Base-by-base conservation (phyloP, 345 rosid species). In the Lenwebbia sp. region DNA sequence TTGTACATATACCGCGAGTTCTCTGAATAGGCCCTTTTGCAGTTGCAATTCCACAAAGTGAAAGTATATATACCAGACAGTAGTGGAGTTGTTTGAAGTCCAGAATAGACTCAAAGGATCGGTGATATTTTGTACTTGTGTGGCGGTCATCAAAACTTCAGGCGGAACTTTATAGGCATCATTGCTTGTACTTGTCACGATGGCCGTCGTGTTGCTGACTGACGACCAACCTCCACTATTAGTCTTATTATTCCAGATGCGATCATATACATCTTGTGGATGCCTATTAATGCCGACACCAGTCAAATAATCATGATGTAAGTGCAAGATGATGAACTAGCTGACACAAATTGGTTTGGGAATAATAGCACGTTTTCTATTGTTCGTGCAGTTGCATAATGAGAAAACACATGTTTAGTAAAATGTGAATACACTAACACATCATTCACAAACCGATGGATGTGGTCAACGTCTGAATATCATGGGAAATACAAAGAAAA, bases 31-130 rank as follows among this genome's bases (percentile, higher is more conserved):
- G 3, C 9, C 88, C 88, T 81, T 26, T 76, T 6, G 30, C 23
- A 62, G 83, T 85, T 84, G 88, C 30, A 49, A 83, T 89, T 89
- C 97, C 23, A 52, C 70, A 19, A 83, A 86, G 11, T 86, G 85
- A 0, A 13, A 83, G 23, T 86, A 54, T 0, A 83, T 5, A 22
- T 0, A 65, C 85, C 83, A 70, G 17, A 10, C 33, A 3, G 2
- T 13, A 2, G 83, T 41, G 33, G 74, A 26, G 28, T 83, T 33
- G 1, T 10, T 0, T 8, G 17, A 40, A 10, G 0, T 6, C 53
- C 22, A 62, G 0, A 0, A 1, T 0, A 25, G 0, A 2, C 1
- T 13, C 22, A 30, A 0, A n/a, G 1, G 10, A 15, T 53, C 17
- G 0, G 30, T 33, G 62, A 37, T 17, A 25, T 40, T 53, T 10